Evolutionary conservation across 306 rosid genomes (phyloP).

Genomic region (Lablab purpureus): DNA sequence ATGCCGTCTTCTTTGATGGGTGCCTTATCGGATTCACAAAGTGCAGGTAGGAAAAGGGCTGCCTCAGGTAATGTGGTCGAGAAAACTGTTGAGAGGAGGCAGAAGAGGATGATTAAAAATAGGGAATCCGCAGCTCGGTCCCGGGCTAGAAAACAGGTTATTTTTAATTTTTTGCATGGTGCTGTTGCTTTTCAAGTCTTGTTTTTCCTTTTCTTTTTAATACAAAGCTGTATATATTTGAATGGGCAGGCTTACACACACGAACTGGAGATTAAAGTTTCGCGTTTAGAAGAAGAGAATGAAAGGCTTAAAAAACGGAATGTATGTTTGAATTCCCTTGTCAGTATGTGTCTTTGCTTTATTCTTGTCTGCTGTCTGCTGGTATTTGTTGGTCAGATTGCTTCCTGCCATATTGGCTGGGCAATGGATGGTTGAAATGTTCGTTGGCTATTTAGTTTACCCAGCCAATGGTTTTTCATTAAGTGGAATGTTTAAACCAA

Average conservation of each 20-base stretch:
- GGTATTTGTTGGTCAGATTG: conserved; percentile 34
- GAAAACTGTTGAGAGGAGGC: conserved; percentile 92
- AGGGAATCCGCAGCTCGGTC: conserved; percentile 99
- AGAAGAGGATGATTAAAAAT: conserved; percentile 97
- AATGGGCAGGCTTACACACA: conserved; percentile 88
- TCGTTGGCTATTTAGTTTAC: neutral
- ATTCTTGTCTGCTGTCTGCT: conserved; percentile 29
- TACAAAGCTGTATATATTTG: conserved; percentile 30
- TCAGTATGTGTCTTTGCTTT: conserved; percentile 31
- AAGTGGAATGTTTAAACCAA: conserved; percentile 4
- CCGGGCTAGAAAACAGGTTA: conserved; percentile 95
- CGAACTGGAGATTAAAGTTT: conserved; percentile 91
- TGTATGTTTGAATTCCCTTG: conserved; percentile 60
- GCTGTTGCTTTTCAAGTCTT: conserved; percentile 26
- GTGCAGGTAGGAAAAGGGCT: conserved; percentile 79
- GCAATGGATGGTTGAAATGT: conserved; percentile 31
- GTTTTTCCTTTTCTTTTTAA: neutral
- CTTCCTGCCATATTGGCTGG: conserved; percentile 10
- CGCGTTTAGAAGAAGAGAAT: conserved; percentile 88
- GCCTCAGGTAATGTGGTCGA: conserved; percentile 73
- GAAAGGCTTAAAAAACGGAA: conserved; percentile 84
- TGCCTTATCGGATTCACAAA: conserved; percentile 71
- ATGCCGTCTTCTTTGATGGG: conserved; percentile 80
- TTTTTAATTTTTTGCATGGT: neutral
- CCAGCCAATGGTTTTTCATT: conserved; percentile 29